Base-by-base conservation (phyloP, 1,139 yeast species). In the Kodamaea ohmeri region DNA sequence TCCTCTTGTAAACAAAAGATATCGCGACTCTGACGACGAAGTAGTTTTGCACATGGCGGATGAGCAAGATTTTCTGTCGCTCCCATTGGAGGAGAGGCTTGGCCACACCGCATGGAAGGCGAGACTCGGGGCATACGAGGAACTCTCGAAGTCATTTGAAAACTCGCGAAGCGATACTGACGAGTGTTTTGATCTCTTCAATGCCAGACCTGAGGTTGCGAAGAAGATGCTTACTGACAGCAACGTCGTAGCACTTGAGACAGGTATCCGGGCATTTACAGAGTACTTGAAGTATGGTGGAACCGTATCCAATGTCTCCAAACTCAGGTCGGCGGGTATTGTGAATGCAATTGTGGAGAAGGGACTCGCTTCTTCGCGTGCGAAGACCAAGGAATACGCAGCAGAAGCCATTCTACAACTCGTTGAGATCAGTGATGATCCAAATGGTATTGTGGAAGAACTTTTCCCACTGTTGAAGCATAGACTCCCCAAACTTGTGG, bases 211-310 rank as follows among this genome's bases (percentile, higher is more conserved):
- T 2, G 83, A 77, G 11, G 39, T 70, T 9, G 62, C 80, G 49
- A 80, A 75, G 49, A 73, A 71, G 49, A 72, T 81, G 26, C 78
- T 84, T 8, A 70, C 76, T 6, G 99, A 92, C 56, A 60, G 83
- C 30, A 92, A 92, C 57, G 97, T 89, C 12, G 95, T 86, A 16
- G 96, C 98, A 0, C 96, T 89, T 50, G 97, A 92, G 55, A 65
- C 84, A 0, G 97, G 89, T 9, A 66, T 88, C 26, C 60, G 65
- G 9, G 71, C 85, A 4, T 59, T 86, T 18, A 61, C 62, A 11
- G 71, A 76, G n/a, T 76, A 77, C 49, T 64, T 86, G 39, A 76
- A 77, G 50, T 75, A 60, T 51, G 89, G 87, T 2, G 86, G 83
- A 0, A 52, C 73, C 4, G 41, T 60, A 1, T 6, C 52, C 48